Evolutionary conservation across 2,329 filamentous ascomycete genomes (phyloP), one percentile per base, ranked within the genome.

Genomic region (Trichocomaceae sp.): DNA sequence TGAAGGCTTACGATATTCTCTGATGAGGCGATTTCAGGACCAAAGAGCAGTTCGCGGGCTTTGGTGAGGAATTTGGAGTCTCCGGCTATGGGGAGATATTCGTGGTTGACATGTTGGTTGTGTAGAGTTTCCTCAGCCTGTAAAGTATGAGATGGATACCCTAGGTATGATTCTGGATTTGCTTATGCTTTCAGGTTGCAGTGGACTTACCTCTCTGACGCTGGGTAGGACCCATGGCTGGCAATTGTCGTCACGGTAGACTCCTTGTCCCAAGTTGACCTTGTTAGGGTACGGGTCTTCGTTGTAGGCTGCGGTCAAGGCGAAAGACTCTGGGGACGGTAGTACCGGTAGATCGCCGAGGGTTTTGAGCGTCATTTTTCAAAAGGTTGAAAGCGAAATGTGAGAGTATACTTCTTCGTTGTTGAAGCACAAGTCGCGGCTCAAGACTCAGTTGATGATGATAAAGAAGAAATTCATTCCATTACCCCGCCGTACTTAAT

Each of bases 81-180:
- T 65, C 91, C 91, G 57, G 87, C 84, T 69, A 96, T 96, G 54
- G 90, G 89, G 52, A 91, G 87, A 76, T 96, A 96, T 79, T 96
- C 91, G 79, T 96, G 91, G 75, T 95, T 47, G 42, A 39, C 44
- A 17, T 52, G 41, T 47, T 47, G 44, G 50, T 47, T 52, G 41
- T 52, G 19, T 90, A 88, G 81, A 65, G 88, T 87, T 73, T 95
- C 88, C 72, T 85, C 58, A 39, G 59, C 52, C 58, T 62, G 39
- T 42, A 42, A 42, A 20, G 37, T 19, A 45, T 44, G 4, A 45
- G 37, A 51, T 51, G 12, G 26, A 45, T 42, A n/a, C n/a, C n/a
- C n/a, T n/a, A n/a, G n/a, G 20, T 17, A 50, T 50, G n/a, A n/a
- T n/a, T n/a, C n/a, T 23, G 33, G 20, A 42, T 42, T 50, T 50